Conservation (phyloP, 805 yeast genomes). For the Candida yuanshanica region DNA sequence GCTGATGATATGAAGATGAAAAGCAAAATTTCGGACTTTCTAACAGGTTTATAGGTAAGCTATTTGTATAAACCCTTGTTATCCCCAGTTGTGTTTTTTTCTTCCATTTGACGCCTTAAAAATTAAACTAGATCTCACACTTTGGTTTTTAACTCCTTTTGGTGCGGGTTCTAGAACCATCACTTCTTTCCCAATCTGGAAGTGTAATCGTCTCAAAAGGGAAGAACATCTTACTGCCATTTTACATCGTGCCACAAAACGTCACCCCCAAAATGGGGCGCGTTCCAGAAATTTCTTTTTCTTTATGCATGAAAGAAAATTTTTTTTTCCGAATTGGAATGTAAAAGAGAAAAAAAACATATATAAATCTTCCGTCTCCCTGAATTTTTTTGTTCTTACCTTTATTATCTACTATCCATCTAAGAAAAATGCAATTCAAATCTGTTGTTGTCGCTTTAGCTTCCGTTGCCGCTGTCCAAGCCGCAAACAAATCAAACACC, state of each 20-base stretch:
- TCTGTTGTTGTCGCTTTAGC: constrained; percentile 63
- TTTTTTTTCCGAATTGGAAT: background rate
- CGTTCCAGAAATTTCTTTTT: background rate
- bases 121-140: background rate
- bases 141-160: background rate
- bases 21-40: too few relatives aligned
- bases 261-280: background rate
- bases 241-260: too few relatives aligned
- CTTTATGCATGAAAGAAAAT: background rate
- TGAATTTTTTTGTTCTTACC: background rate
- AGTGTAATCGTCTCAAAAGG: background rate
- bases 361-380: constrained; percentile 2
- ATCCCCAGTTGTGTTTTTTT: too few relatives aligned
- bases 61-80: too few relatives aligned
- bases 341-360: background rate
- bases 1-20: too few relatives aligned
- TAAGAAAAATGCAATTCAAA: constrained; percentile 60
- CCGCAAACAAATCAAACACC: constrained; percentile 38
- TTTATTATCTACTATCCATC: constrained; percentile 3
- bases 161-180: background rate
- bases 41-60: too few relatives aligned
- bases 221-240: background rate
- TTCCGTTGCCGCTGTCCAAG: constrained; percentile 64
- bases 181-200: background rate
- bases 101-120: too few relatives aligned